Percentiles rank a stretch among this genome's conserved stretches.
Conservation (phyloP, 257 asterid genomes). For the Plantago major region DNA sequence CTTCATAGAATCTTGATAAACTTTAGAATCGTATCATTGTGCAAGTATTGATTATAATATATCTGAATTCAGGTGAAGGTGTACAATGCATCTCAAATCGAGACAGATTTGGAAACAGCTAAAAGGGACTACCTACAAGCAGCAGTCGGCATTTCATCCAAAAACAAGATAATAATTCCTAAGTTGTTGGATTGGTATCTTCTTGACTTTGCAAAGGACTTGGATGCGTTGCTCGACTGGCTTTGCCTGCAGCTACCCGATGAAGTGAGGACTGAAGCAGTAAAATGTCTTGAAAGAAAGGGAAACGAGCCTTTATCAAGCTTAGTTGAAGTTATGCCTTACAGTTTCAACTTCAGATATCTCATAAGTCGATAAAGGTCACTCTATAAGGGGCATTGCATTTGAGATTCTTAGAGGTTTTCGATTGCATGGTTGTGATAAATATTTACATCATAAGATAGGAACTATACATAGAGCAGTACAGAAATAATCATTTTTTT, state of each 20-base stretch:
- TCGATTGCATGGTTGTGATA: background rate
- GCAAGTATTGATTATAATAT: slow-evolving; percentile 1
- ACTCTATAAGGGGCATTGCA: background rate
- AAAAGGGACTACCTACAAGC: slow-evolving; percentile 70
- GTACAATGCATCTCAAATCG: slow-evolving; percentile 64
- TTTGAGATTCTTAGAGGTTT: background rate
- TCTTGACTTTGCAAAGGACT: slow-evolving; percentile 77
- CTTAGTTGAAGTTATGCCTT: slow-evolving; percentile 53
- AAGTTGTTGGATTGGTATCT: slow-evolving; percentile 80
- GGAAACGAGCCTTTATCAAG: slow-evolving; percentile 42
- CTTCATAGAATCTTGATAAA: no score
- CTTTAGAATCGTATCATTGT: background rate
- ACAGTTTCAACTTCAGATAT: slow-evolving; percentile 73
- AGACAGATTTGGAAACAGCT: slow-evolving; percentile 61
- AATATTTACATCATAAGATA: background rate
- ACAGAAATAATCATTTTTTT: slow-evolving; percentile 17
- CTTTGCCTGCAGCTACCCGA: slow-evolving; percentile 72
- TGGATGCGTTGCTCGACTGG: slow-evolving; percentile 75
- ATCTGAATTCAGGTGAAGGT: slow-evolving; percentile 54
- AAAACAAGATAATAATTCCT: slow-evolving; percentile 58
- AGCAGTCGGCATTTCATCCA: slow-evolving; percentile 57
- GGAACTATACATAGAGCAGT: slow-evolving; percentile 5
- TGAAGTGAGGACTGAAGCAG: slow-evolving; percentile 40
- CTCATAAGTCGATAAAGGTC: slow-evolving; percentile 37
- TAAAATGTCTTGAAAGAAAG: slow-evolving; percentile 41